A percentile compares a stretch with the other conserved stretches of the same genome.
These are phyloP conservation scores for Zygoascus flipseniorum DNA, from an alignment of 805 yeast species.

Conservation along the genomic window DNA sequence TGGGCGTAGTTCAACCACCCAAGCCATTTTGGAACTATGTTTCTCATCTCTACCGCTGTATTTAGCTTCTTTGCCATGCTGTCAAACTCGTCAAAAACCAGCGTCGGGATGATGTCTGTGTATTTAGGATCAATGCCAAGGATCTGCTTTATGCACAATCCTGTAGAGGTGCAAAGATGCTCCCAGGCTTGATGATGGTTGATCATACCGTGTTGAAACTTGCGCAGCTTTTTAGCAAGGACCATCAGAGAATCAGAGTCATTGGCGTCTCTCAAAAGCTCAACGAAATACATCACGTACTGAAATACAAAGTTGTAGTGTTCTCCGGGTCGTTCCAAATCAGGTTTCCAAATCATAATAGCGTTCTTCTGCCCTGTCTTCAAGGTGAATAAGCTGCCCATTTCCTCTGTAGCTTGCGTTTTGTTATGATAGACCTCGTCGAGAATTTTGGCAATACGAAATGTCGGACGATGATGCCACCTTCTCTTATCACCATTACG, in stretches of 20 bases:
- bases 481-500: constrained; percentile 61
- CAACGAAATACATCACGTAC: constrained; percentile 58
- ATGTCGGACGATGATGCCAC: constrained; percentile 88
- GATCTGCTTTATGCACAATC: constrained; percentile 42
- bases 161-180: constrained; percentile 41
- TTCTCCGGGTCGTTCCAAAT: constrained; percentile 83
- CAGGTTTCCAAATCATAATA: constrained; percentile 90
- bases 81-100: constrained; percentile 38
- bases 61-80: constrained; percentile 29
- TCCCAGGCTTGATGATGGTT: constrained; percentile 62
- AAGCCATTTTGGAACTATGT: constrained; percentile 8
- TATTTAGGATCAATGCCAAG: constrained; percentile 36
- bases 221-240: constrained; percentile 65
- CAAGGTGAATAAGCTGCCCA: constrained; percentile 54
- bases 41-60: constrained; percentile 23
- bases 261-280: constrained; percentile 41
- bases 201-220: constrained; percentile 71
- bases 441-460: constrained; percentile 55
- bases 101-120: constrained; percentile 46
- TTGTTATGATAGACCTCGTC: constrained; percentile 46
- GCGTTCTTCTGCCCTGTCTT: constrained; percentile 61
- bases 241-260: constrained; percentile 53
- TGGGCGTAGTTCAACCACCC: constrained; percentile 19
- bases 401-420: constrained; percentile 51
- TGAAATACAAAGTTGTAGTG: constrained; percentile 72